These are phyloP conservation scores for Kwoniella botswanensis DNA, from an alignment of 768 basidiomycete species.

Conservation along the genomic window DNA sequence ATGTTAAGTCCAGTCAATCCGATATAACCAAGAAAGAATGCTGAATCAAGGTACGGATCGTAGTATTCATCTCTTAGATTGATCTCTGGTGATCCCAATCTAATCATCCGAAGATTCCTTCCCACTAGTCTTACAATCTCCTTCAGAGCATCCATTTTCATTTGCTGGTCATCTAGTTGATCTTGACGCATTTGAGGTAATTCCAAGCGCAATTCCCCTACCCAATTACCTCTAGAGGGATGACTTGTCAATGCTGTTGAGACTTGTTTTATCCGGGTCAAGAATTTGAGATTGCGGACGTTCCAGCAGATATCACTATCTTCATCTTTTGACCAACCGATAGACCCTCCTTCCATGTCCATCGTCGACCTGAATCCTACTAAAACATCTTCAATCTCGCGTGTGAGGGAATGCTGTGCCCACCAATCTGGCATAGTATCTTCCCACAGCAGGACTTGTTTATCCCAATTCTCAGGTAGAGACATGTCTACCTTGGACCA, in stretches of 20 bases:
- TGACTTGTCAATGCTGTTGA: neutral
- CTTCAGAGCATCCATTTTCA: neutral
- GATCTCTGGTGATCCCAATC: neutral
- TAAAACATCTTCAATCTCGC: neutral
- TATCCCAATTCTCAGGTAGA: slow-evolving; percentile 1
- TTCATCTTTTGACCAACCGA: neutral
- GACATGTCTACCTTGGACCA: slow-evolving; percentile 13
- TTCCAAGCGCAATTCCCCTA: neutral
- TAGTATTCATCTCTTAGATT: neutral
- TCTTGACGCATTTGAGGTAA: neutral
- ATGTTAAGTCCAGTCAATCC: neutral
- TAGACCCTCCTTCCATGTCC: neutral
- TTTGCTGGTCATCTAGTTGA: neutral
- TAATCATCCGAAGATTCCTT: neutral
- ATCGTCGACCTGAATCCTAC: neutral
- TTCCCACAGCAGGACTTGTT: neutral
- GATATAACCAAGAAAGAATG: neutral
- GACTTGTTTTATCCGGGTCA: slow-evolving; percentile 1
- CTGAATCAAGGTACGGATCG: neutral
- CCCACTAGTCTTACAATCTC: neutral
- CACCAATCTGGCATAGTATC: neutral
- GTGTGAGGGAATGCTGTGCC: neutral
- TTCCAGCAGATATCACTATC: neutral
- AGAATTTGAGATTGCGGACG: neutral
- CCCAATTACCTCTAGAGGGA: neutral